Evolutionary conservation across 139 green algal species (phyloP).

Genomic region (Coelastrella sp.): DNA sequence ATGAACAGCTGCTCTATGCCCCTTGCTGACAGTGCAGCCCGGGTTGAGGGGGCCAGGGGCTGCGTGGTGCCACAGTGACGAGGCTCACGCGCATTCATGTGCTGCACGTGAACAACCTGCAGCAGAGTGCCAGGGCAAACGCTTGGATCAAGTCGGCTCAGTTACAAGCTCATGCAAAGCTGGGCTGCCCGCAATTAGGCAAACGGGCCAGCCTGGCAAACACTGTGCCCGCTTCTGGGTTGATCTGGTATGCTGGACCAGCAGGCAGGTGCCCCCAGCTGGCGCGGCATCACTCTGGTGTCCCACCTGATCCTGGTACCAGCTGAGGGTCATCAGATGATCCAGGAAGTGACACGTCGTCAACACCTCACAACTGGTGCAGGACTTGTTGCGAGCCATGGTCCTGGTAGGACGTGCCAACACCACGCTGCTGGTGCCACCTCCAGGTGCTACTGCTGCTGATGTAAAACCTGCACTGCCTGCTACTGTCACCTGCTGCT

Average conservation of each 20-base stretch:
- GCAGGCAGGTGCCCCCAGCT: background rate
- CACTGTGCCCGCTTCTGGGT: too few relatives aligned
- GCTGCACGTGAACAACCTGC: conserved; percentile 77
- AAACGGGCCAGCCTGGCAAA: too few relatives aligned
- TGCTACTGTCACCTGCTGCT: background rate
- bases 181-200: too few relatives aligned
- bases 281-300: too few relatives aligned
- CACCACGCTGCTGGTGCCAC: background rate
- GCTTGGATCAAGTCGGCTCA: background rate
- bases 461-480: background rate
- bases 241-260: too few relatives aligned
- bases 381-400: conserved; percentile 58
- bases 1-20: conserved; percentile 57
- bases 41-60: conserved; percentile 56
- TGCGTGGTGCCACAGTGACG: conserved; percentile 27
- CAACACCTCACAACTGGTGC: conserved; percentile 28
- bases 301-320: conserved; percentile 49
- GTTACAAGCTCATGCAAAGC: conserved; percentile 28
- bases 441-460: background rate
- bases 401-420: conserved; percentile 5
- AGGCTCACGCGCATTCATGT: conserved; percentile 63
- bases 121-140: background rate
- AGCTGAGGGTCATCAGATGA: conserved; percentile 20
- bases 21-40: conserved; percentile 54
- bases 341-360: background rate